Conservation (phyloP, 495 filamentous ascomycete species). For the Diplogelasinospora grovesii region DNA sequence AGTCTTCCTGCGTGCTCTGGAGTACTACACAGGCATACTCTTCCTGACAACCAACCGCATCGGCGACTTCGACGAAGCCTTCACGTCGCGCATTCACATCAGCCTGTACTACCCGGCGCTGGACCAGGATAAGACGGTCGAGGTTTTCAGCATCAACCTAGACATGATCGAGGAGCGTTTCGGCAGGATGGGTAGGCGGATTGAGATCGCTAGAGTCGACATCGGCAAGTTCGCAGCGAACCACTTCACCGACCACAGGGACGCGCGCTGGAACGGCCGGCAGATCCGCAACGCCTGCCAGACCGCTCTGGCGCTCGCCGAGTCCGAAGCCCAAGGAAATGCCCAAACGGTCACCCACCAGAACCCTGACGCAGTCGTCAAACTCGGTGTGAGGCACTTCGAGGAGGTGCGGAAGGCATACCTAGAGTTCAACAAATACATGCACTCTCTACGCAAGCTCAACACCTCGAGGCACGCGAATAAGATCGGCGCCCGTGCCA, state of each 20-base stretch:
- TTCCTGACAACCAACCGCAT: conserved; percentile 55
- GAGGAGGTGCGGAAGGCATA: too few relatives aligned
- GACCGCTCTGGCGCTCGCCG: conserved; percentile 34
- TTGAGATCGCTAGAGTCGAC: too few relatives aligned
- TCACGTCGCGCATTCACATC: conserved; percentile 47
- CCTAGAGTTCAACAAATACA: too few relatives aligned
- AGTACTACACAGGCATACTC: conserved; percentile 54
- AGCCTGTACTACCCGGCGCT: conserved; percentile 36
- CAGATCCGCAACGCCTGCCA: conserved; percentile 43
- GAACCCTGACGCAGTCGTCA: too few relatives aligned
- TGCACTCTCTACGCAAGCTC: too few relatives aligned
- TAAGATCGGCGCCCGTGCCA: too few relatives aligned
- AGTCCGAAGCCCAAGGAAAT: conserved; percentile 20
- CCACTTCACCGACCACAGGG: conserved; percentile 9
- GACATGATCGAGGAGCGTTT: conserved; percentile 16
- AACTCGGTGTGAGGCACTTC: too few relatives aligned
- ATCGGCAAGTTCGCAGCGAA: conserved; percentile 8
- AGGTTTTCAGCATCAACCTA: conserved; percentile 8
- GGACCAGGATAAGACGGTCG: conserved; percentile 8
- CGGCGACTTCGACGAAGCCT: conserved; percentile 46
- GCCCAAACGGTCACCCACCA: neutral
- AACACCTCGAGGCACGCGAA: too few relatives aligned
- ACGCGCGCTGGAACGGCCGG: conserved; percentile 36
- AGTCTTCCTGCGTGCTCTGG: conserved; percentile 48
- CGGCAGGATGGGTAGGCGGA: too few relatives aligned